Conservation (phyloP, 1,139 yeast genomes). For the Pichia sp. region DNA sequence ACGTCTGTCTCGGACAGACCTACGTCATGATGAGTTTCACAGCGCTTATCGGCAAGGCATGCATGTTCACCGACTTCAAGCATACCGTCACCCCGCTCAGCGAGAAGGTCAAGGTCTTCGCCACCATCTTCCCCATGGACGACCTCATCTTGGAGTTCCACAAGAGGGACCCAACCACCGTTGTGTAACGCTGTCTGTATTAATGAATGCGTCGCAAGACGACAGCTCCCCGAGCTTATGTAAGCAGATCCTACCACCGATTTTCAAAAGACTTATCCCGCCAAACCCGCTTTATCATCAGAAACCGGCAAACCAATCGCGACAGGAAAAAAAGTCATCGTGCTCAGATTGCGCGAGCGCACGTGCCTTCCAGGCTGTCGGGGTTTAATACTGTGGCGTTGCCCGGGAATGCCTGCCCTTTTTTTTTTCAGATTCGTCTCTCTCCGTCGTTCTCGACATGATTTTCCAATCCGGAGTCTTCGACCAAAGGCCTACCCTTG, state of each 20-base stretch:
- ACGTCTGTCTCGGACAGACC: constrained; percentile 89
- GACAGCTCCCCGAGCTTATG: neutral
- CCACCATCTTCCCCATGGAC: constrained; percentile 96
- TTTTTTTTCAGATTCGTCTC: neutral
- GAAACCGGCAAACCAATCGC: neutral
- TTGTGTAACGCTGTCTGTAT: neutral
- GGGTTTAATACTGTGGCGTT: constrained; percentile 5
- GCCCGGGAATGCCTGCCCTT: neutral
- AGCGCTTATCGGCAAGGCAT: constrained; percentile 84
- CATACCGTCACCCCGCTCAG: constrained; percentile 80
- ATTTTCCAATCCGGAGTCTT: neutral
- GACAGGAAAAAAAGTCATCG: neutral
- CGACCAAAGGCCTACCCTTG: neutral
- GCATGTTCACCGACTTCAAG: constrained; percentile 70
- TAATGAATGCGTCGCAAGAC: too few species aligned
- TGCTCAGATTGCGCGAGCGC: neutral
- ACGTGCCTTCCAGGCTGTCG: neutral
- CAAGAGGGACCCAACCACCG: constrained; percentile 48
- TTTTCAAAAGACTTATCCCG: neutral
- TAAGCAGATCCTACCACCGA: neutral
- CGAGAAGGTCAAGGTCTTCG: constrained; percentile 92
- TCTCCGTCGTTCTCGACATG: constrained; percentile 1
- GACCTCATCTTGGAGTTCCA: constrained; percentile 78
- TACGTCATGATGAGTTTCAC: constrained; percentile 89
- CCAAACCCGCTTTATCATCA: neutral